Conservation (phyloP, 2,329 filamentous ascomycete species). For the Fusarium sp. region DNA sequence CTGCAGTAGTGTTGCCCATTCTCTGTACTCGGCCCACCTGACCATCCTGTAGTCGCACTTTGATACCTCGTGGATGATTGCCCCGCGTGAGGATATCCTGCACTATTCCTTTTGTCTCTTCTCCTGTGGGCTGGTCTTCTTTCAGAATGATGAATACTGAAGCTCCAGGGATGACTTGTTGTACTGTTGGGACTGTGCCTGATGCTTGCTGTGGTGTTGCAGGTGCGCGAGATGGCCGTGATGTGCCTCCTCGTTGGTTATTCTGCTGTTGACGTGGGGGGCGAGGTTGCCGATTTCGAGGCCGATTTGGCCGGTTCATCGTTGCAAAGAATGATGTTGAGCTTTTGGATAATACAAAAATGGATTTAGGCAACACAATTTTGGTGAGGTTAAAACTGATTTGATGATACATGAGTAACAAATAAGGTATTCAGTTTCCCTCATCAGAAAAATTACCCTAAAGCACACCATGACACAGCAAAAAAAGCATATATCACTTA, state of each 20-base stretch:
- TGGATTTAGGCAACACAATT: neutral
- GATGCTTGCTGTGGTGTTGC: slow-evolving; percentile 49
- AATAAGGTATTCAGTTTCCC: neutral
- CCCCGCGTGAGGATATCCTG: slow-evolving; percentile 75
- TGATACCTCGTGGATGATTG: slow-evolving; percentile 82
- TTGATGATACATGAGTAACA: slow-evolving; percentile 15
- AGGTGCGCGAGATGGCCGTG: slow-evolving; percentile 32
- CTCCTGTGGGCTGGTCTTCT: slow-evolving; percentile 77
- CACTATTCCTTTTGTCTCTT: slow-evolving; percentile 73
- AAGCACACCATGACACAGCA: neutral
- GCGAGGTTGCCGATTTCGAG: slow-evolving; percentile 47
- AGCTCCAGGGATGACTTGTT: slow-evolving; percentile 68
- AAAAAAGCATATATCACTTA: neutral
- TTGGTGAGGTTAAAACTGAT: neutral
- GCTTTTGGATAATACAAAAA: neutral
- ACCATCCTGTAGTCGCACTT: slow-evolving; percentile 77
- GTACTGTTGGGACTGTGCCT: slow-evolving; percentile 57
- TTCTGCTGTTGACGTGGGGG: slow-evolving; percentile 38
- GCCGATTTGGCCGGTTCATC: slow-evolving; percentile 49
- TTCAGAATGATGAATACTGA: slow-evolving; percentile 79
- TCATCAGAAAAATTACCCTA: slow-evolving; percentile 12
- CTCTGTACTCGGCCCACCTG: slow-evolving; percentile 78
- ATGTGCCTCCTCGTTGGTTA: slow-evolving; percentile 28
- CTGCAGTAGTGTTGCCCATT: slow-evolving; percentile 51
- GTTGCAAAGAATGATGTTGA: neutral